phyloP scores from a whole-genome alignment of 1,284 basidiomycete genomes.

The Cutaneotrichosporon mucoides region DNA sequence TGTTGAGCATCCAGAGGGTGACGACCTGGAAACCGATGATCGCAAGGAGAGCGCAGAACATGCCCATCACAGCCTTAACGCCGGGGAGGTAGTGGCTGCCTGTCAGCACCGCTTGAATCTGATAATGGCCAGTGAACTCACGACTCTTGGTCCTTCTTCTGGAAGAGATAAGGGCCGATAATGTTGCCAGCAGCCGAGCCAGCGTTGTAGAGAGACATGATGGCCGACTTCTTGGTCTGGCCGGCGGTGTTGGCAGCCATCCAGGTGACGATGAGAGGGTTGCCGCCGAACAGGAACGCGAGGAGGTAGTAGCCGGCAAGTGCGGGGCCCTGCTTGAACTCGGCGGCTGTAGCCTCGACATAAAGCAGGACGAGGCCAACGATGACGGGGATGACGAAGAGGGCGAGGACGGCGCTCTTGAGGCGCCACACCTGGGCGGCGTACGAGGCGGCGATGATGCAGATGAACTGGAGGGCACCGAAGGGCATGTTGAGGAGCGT shows the following conservation, averaged over 20 bases:
- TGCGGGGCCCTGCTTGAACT: conserved; percentile 1
- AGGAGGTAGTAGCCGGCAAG: conserved; percentile 27
- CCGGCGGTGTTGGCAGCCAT: conserved; percentile 24
- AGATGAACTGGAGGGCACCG: conserved; percentile 19
- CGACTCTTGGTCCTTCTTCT: conserved; percentile 4
- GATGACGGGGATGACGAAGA: conserved; percentile 17
- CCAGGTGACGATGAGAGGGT: conserved; percentile 21
- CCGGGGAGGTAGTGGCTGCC: conserved; percentile 37
- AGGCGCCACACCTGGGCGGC: conserved; percentile 26
- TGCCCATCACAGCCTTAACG: conserved; percentile 36
- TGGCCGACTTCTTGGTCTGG: conserved; percentile 24
- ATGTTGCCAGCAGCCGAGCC: conserved; percentile 31
- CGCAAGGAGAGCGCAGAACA: conserved; percentile 40
- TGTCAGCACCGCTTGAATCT: no score
- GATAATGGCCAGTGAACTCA: no score
- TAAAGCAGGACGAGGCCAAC: conserved; percentile 28
- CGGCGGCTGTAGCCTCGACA: conserved; percentile 3
- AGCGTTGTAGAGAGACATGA: conserved; percentile 6
- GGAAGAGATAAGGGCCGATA: conserved; percentile 35
- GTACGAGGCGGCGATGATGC: conserved; percentile 27
- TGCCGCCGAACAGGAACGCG: conserved; percentile 19
- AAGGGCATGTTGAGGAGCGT: conserved; percentile 27
- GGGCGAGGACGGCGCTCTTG: conserved; percentile 29
- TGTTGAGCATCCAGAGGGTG: conserved; percentile 40
- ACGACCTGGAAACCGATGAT: conserved; percentile 34